Base-by-base conservation (phyloP, 164 flowering plant genomes). In the Warburgia ugandensis region DNA sequence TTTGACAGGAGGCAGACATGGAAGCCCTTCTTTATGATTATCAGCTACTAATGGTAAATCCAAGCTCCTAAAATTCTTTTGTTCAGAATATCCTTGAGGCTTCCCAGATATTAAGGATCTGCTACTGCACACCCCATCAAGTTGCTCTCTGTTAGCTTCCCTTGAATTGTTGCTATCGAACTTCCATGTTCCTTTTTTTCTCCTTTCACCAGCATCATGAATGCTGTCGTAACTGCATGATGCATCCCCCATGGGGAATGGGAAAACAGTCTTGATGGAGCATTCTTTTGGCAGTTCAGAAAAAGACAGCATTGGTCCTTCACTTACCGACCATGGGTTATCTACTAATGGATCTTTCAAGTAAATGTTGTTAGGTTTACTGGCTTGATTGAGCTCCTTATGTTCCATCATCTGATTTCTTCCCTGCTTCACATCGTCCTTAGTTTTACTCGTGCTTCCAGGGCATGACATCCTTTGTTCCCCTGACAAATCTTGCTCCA, bases 1-100 rank as follows among this genome's bases (percentile, higher is more conserved):
- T 58, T 70, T 82, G 36, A 94, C 99, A 38, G 95, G 99, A 20
- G 99, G 90, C 62, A 89, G 67, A 63, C 86, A 63, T 13, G 98
- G 96, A 6, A 78, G 66, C 54, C 77, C 94, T 69, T 92, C 98
- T 74, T 65, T 85, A 47, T 73, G 78, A 65, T 65, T 69, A 42
- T 79, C 86, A 16, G 68, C 32, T 13, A 49, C 40, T 35, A 64
- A 50, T 3, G 81, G 58, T 58, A 80, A 72, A 52, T 65, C 75
- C 29, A 69, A 62, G 57, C 60, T 59, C 43, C 68, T 67, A 14
- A 69, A 45, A 52, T 57, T 71, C 57, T 73, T 83, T 23, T 71
- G 71, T 43, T 79, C 86, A 22, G 55, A 50, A 55, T 37, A 59
- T 23, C 74, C 76, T 56, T 79, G 80, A 31, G 72, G 55, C 56